Base-by-base conservation (phyloP, 495 filamentous ascomycete genomes). In the Xylaria grammica region DNA sequence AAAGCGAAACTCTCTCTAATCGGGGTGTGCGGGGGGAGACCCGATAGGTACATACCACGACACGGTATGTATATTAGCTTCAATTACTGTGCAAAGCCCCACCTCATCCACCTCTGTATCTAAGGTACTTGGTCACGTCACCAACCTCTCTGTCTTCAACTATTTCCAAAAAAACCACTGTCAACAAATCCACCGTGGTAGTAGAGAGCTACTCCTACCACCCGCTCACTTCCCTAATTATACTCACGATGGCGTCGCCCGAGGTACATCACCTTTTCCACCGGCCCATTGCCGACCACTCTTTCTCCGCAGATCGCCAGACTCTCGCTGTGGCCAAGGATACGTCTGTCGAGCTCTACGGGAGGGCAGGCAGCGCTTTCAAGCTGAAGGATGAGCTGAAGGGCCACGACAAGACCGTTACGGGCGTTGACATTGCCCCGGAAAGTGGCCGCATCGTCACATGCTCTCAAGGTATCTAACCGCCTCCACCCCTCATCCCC, bases 131-230 rank as follows among this genome's bases (percentile, higher is more conserved):
- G 13, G 20, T 34, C 27, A 60, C 58, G 44, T 60, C 40, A 50
- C 58, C 42, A 4, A 22, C 34, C 19, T 1, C 17, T n/a, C 24
- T 53, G 13, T 58, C 24, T 19, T 58, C 36, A 26, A 55, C 44
- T 30, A 44, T 45, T 32, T 45, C 51, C 51, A 55, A 56, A 38
- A 34, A 53, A 32, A 8, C 24, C 29, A 19, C 50, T 20, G 40
- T 44, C 49, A 49, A 64, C 40, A 67, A 51, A 44, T 24, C 60
- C 19, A 56, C 63, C 51, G 84, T 86, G 91, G 86, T 96, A 97
- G 95, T 99, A 89, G 95, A 99, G 96, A 97, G 94, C 86, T 91
- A 87, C 94, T 99, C 95, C 95, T 97, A 94, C 91, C 91, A 78
- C 77, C 29, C 22, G 11, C 38, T 24, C 20, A 42, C 32, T 27